A percentile compares a stretch with the other conserved stretches of the same genome.
These are phyloP conservation scores for Neopestalotiopsis clavispora DNA, from an alignment of 2,329 filamentous ascomycete species.

Conservation along the genomic window DNA sequence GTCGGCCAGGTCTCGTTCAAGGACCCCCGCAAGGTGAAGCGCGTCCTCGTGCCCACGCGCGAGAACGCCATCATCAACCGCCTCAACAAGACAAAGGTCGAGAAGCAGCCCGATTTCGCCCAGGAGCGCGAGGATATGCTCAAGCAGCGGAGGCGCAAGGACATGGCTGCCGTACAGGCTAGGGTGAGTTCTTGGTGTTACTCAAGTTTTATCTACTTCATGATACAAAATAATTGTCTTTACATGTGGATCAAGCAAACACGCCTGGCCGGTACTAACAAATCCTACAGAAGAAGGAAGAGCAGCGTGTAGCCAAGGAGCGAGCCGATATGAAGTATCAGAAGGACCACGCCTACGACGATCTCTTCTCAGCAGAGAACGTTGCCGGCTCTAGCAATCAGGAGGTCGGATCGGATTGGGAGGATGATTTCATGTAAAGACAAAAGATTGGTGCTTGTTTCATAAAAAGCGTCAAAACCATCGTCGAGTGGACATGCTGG, in stretches of 20 bases:
- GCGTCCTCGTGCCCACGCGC: conserved; percentile 76
- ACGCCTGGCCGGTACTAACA: conserved; percentile 3
- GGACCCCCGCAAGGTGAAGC: conserved; percentile 83
- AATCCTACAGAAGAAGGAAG: conserved; percentile 71
- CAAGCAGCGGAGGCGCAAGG: conserved; percentile 72
- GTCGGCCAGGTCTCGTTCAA: conserved; percentile 95
- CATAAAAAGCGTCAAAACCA: not conserved
- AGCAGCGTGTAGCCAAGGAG: conserved; percentile 75
- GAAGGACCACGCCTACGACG: conserved; percentile 97
- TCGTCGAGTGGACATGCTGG: not conserved
- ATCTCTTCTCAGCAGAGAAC: conserved; percentile 83
- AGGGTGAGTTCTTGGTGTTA: conserved; percentile 54
- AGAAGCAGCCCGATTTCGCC: conserved; percentile 83
- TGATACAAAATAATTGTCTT: not conserved
- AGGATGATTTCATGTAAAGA: conserved; percentile 89
- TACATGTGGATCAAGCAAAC: not conserved
- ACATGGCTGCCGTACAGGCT: conserved; percentile 65
- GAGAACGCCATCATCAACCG: conserved; percentile 94
- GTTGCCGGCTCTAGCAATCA: conserved; percentile 83
- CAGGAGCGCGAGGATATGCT: conserved; percentile 81
- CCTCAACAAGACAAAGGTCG: conserved; percentile 95
- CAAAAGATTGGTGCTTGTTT: not conserved
- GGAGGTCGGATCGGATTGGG: conserved; percentile 75
- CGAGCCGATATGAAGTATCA: conserved; percentile 89
- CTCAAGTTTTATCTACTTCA: conserved; percentile 6